phyloP scores from a whole-genome alignment of 2,329 filamentous ascomycete species.

The Fusarium redolens region DNA sequence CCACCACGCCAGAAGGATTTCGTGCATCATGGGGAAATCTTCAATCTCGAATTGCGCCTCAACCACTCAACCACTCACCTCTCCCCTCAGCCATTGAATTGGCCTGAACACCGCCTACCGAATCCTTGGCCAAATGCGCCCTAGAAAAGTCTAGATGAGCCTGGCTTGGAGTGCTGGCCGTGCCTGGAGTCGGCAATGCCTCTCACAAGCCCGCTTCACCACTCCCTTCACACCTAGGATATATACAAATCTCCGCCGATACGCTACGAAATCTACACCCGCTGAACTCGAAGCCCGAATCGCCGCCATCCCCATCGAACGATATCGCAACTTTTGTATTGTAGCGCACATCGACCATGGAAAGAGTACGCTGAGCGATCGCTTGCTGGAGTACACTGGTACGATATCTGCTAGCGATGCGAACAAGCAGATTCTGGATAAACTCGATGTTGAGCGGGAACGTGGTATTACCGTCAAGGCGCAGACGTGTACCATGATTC shows the following conservation, averaged over 20 bases:
- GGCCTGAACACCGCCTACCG: not conserved
- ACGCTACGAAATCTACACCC: constrained; percentile 47
- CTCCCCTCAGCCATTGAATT: constrained; percentile 13
- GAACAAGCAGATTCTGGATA: constrained; percentile 97
- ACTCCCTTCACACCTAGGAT: not conserved
- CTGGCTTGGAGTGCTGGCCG: constrained; percentile 52
- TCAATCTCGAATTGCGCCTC: constrained; percentile 13
- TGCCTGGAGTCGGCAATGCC: constrained; percentile 53
- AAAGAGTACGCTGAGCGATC: constrained; percentile 94
- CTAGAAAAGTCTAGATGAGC: constrained; percentile 48
- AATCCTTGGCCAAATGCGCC: constrained; percentile 37
- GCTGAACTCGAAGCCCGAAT: constrained; percentile 64
- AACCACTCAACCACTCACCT: not conserved
- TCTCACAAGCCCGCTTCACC: constrained; percentile 31
- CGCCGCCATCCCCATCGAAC: constrained; percentile 78
- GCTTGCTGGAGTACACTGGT: constrained; percentile 91
- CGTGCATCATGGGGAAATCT: constrained; percentile 30
- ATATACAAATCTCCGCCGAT: constrained; percentile 6
- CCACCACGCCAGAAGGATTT: constrained; percentile 23
- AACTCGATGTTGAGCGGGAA: constrained; percentile 95
- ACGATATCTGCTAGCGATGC: constrained; percentile 83
- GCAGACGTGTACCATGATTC: constrained; percentile 98
- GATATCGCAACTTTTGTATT: constrained; percentile 96
- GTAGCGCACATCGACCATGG: constrained; percentile 99
- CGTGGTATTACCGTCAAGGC: constrained; percentile 98